Conservation (phyloP, 1,139 yeast genomes). For the Arxiozyma telluris region DNA sequence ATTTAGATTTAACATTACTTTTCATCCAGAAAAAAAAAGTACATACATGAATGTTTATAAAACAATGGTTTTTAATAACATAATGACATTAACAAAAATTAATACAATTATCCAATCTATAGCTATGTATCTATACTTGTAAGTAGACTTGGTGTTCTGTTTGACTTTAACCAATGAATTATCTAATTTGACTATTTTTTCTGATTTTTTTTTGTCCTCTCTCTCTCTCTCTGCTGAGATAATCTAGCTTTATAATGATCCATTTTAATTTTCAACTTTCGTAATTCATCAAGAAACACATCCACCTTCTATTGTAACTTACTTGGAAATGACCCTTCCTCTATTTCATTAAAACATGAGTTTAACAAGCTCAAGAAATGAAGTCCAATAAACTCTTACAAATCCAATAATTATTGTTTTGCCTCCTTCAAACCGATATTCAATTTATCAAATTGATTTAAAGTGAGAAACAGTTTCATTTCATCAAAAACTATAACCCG, state of each 20-base stretch:
- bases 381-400: conserved; percentile 6
- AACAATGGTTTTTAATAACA: neutral
- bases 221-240: conserved; percentile 71
- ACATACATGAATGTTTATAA: neutral
- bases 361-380: conserved; percentile 8
- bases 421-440: no score
- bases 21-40: no score
- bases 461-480: conserved; percentile 1
- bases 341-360: conserved; percentile 8
- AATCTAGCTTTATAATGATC: conserved; percentile 10
- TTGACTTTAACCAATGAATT: conserved; percentile 17
- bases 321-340: conserved; percentile 12
- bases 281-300: conserved; percentile 9
- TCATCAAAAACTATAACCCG: conserved; percentile 7
- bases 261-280: conserved; percentile 14
- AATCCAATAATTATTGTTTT: no score
- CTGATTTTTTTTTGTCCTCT: conserved; percentile 42
- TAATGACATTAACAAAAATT: neutral
- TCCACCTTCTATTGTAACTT: conserved; percentile 8
- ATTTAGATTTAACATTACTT: no score
- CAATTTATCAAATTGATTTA: no score
- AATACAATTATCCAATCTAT: conserved; percentile 12
- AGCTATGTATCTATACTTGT: conserved; percentile 18
- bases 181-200: conserved; percentile 15
- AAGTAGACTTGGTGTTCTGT: conserved; percentile 14